Conservation (phyloP, 495 filamentous ascomycete species). For the Neurospora hispaniola region DNA sequence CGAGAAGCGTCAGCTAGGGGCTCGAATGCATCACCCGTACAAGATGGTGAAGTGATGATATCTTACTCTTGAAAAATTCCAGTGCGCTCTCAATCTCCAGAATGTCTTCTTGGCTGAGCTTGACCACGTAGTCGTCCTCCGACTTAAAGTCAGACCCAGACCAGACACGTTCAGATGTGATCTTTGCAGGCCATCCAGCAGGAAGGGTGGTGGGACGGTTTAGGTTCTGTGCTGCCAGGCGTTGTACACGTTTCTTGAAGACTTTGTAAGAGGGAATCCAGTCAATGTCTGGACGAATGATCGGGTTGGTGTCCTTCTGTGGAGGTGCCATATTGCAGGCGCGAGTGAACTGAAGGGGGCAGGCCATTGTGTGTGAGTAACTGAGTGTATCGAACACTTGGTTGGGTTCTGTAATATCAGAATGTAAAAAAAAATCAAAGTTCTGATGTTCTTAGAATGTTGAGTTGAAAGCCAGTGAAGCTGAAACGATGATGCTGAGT, state of each 20-base stretch:
- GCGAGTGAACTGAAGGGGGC: not conserved
- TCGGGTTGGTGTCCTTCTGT: not conserved
- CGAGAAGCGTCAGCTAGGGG: not conserved
- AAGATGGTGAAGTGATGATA: not conserved
- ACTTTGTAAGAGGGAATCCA: constrained; percentile 23
- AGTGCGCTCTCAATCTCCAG: constrained; percentile 18
- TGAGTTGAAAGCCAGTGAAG: not conserved
- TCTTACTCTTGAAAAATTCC: constrained; percentile 16
- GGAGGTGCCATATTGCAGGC: not conserved
- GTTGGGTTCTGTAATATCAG: too few relatives aligned
- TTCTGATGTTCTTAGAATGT: too few relatives aligned
- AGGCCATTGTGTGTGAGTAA: not conserved
- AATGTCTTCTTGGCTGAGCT: constrained; percentile 13
- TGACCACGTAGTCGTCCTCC: constrained; percentile 16
- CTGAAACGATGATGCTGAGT: not conserved
- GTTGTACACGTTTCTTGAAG: constrained; percentile 18
- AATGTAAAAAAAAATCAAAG: too few relatives aligned
- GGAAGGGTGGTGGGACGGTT: constrained; percentile 20
- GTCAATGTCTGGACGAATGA: constrained; percentile 16
- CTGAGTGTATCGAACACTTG: not conserved
- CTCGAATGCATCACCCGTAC: not conserved
- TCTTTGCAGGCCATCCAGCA: constrained; percentile 15
- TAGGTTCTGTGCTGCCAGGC: constrained; percentile 8
- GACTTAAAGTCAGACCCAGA: constrained; percentile 17
- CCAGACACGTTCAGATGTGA: constrained; percentile 17